Evolutionary conservation across 2,329 filamentous ascomycete species (phyloP).

Genomic region (Phoma sp.): DNA sequence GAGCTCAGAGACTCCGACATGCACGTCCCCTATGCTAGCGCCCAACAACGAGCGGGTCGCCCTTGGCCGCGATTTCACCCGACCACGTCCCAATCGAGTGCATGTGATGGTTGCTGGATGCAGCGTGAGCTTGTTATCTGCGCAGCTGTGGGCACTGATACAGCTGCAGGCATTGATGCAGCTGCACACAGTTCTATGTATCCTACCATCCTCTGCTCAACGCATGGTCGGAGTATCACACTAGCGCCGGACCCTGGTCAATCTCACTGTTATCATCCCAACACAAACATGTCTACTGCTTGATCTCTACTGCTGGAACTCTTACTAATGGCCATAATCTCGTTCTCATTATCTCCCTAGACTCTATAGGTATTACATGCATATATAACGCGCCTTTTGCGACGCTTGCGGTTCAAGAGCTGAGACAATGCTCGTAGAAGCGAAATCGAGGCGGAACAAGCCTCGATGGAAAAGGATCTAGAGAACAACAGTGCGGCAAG

Average conservation of each 20-base stretch:
- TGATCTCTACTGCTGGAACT: no score
- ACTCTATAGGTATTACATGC: conserved; percentile 36
- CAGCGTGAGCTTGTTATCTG: no score
- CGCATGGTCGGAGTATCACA: no score
- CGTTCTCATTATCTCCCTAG: conserved; percentile 33
- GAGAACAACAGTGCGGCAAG: conserved; percentile 24
- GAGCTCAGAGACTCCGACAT: conserved; percentile 16
- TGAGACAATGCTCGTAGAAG: conserved; percentile 23
- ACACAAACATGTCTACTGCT: conserved; percentile 2
- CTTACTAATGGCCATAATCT: conserved; percentile 9
- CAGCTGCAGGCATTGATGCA: no score
- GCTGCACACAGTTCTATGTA: no score
- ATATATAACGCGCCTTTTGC: conserved; percentile 30
- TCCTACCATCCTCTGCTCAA: no score
- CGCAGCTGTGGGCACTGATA: no score
- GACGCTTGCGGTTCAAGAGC: conserved; percentile 25
- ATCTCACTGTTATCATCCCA: background rate
- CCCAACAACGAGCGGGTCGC: conserved; percentile 2
- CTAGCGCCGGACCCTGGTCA: conserved; percentile 11
- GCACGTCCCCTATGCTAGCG: background rate
- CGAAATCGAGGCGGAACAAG: conserved; percentile 20
- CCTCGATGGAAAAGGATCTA: conserved; percentile 28
- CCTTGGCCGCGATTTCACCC: conserved; percentile 17
- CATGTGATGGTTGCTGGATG: no score
- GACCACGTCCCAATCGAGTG: no score